Conservation (phyloP, 2,329 filamentous ascomycete genomes). For the Huntiella abstrusa region DNA sequence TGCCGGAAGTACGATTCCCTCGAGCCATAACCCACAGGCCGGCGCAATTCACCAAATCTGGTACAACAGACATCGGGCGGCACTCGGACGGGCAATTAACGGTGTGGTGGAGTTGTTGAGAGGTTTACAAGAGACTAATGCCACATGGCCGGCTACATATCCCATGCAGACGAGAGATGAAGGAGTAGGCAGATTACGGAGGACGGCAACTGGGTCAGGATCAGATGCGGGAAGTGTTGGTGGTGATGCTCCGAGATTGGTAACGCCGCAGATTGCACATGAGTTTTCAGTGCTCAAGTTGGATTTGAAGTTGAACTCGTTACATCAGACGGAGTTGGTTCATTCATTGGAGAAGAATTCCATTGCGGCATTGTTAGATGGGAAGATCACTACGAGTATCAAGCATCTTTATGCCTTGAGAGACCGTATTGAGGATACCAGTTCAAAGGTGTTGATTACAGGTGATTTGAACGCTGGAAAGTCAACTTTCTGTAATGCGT, state of each 20-base stretch:
- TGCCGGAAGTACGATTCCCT: slow-evolving; percentile 16
- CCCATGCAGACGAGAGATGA: slow-evolving; percentile 59
- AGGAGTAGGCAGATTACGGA: slow-evolving; percentile 8
- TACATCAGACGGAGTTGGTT: slow-evolving; percentile 78
- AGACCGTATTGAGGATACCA: slow-evolving; percentile 90
- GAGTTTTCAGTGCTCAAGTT: slow-evolving; percentile 93
- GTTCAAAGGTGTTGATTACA: slow-evolving; percentile 90
- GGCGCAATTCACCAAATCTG: slow-evolving; percentile 82
- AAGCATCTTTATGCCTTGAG: slow-evolving; percentile 72
- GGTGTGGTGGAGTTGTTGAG: slow-evolving; percentile 69
- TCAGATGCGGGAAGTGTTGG: slow-evolving; percentile 40
- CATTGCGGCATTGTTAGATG: slow-evolving; percentile 76
- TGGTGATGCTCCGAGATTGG: slow-evolving; percentile 51
- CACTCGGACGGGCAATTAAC: slow-evolving; percentile 74
- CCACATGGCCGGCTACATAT: slow-evolving; percentile 86
- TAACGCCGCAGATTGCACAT: slow-evolving; percentile 81
- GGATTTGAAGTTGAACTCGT: slow-evolving; percentile 71
- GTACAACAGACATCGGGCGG: slow-evolving; percentile 82
- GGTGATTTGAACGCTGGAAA: slow-evolving; percentile 95
- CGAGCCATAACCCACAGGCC: slow-evolving; percentile 33
- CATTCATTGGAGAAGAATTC: slow-evolving; percentile 88
- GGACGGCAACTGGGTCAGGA: slow-evolving; percentile 31
- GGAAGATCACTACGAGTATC: slow-evolving; percentile 85
- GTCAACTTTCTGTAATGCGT: slow-evolving; percentile 96
- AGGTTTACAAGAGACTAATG: slow-evolving; percentile 72